phyloP scores from a whole-genome alignment of 73 alveolate species.

The Paramecium sonneborni region DNA sequence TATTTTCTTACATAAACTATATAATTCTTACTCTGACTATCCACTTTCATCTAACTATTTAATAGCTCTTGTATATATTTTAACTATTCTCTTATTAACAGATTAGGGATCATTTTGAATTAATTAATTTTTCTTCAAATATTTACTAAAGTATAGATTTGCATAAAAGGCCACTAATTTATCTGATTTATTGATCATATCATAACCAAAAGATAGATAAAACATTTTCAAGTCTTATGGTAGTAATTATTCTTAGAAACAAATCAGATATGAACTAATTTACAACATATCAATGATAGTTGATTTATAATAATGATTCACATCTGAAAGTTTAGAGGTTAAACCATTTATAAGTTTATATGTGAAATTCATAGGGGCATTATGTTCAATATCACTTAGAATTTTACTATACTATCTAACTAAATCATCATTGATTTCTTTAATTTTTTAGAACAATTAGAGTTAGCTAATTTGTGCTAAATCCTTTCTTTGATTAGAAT shows the following conservation, averaged over 20 bases:
- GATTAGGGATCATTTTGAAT: conserved; percentile 6
- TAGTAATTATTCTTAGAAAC: not conserved
- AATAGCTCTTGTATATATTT: conserved; percentile 1
- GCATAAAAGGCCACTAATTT: conserved; percentile 34
- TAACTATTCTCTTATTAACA: not conserved
- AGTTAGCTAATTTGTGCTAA: not conserved
- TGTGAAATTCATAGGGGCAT: not conserved
- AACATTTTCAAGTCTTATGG: not conserved
- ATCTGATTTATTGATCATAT: conserved; percentile 1
- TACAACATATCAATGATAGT: not conserved
- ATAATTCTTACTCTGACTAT: not conserved
- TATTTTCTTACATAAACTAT: conserved; percentile 29
- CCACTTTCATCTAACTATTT: conserved; percentile 50
- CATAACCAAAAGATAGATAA: conserved; percentile 19
- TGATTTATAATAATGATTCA: conserved; percentile 13
- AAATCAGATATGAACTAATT: not conserved
- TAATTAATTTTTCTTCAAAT: not conserved
- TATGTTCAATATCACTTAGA: not conserved
- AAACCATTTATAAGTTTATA: not conserved
- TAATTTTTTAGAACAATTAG: not conserved
- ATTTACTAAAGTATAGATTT: conserved; percentile 15
- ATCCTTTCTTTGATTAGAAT: not conserved
- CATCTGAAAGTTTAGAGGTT: conserved; percentile 20
- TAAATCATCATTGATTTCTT: not conserved
- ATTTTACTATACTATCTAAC: not conserved